Evolutionary conservation across 106 monocot genomes (phyloP).

Genomic region (Phalaenopsis equestris): DNA sequence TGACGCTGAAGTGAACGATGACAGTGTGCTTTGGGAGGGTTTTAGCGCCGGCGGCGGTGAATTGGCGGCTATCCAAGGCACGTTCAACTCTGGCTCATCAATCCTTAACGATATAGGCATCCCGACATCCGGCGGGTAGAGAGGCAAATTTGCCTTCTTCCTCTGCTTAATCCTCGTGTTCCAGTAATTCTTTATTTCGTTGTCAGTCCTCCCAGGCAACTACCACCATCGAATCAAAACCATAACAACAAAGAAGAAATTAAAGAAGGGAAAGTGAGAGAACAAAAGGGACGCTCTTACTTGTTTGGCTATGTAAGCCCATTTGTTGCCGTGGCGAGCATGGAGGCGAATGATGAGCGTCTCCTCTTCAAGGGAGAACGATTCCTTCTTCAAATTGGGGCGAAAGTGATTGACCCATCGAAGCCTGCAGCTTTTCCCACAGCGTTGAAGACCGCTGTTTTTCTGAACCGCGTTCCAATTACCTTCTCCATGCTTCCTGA

Average conservation of each 20-base stretch:
- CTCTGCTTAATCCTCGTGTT: constrained; percentile 53
- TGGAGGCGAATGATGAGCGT: constrained; percentile 56
- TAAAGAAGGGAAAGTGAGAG: neutral
- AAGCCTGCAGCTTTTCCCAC: constrained; percentile 78
- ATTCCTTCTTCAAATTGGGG: constrained; percentile 62
- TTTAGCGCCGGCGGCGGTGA: neutral
- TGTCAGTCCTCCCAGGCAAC: constrained; percentile 70
- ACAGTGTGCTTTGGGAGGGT: neutral
- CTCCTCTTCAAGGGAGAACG: constrained; percentile 66
- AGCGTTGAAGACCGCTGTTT: constrained; percentile 45
- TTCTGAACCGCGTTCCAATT: constrained; percentile 69
- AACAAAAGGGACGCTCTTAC: constrained; percentile 2
- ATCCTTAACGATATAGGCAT: neutral
- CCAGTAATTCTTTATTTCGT: constrained; percentile 85
- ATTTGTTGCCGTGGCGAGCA: constrained; percentile 63
- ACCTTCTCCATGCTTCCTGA: constrained; percentile 46
- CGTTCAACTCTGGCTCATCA: neutral
- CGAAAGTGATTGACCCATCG: constrained; percentile 68
- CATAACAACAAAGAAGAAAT: neutral
- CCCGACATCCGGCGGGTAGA: constrained; percentile 39
- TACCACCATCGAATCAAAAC: constrained; percentile 7
- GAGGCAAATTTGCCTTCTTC: constrained; percentile 40
- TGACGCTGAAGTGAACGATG: neutral
- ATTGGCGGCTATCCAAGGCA: neutral
- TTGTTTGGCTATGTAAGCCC: constrained; percentile 71